Evolutionary conservation across 345 rosid species (phyloP), one percentile per base, ranked within the genome.

Genomic region (Microthlaspi erraticum): DNA sequence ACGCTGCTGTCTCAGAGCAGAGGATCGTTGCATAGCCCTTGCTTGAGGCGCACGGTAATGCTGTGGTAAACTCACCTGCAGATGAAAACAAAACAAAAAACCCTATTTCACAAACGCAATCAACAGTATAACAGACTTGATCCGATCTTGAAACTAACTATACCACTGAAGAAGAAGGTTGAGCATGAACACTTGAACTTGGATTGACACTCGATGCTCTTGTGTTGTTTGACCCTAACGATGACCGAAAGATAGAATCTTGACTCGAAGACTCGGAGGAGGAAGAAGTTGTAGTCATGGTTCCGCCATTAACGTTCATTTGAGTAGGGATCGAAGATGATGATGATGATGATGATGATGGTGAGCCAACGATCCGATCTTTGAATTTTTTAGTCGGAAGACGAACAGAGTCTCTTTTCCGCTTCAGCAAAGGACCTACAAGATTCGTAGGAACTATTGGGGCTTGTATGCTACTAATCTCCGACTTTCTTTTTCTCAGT

Each of bases 1-100:
- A 26, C 29, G 29, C 29, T 26, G 29, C 29, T 26, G 29, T 26
- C 29, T 26, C 29, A 26, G 29, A 26, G 29, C 29, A 26, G 29
- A 14, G 2, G 19, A 4, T 45, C 50, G 50, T 45, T 8, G 9
- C 50, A 39, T 39, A 39, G 44, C 14, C 5, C 14, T 39, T 39
- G 43, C 43, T 3, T 3, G 43, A 39, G 43, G 12, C 43, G 43
- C 43, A 13, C 11, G 44, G 14, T 39, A 5, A 39, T 39, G 14
- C 12, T 39, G 44, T 39, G 44, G 44, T n/a, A n/a, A n/a, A n/a
- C n/a, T n/a, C n/a, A n/a, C n/a, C 43, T 39, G 43, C 49, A 44
- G 9, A 44, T 44, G 3, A 43, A 46, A 16, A 17, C 4, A 18
- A 17, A n/a, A n/a, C n/a, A n/a, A n/a, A n/a, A 17, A 17, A 46